Percentiles rank a stretch among this genome's conserved stretches.
These are phyloP conservation scores for Claviceps monticola DNA, from an alignment of 2,329 filamentous ascomycete genomes.

Conservation along the genomic window DNA sequence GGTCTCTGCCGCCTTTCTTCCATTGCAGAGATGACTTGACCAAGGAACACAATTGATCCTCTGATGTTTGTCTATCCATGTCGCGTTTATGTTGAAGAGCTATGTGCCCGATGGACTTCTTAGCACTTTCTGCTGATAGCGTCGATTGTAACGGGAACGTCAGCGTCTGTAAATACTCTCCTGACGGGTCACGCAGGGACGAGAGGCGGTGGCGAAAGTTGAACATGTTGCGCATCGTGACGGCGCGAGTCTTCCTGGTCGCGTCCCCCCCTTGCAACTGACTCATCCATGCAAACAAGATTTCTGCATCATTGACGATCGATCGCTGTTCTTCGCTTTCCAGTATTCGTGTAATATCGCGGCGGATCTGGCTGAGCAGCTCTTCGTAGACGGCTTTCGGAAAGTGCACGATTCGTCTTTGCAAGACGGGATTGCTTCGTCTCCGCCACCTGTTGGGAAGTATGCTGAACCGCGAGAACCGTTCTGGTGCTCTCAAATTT, in stretches of 20 bases:
- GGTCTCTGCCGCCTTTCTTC: neutral
- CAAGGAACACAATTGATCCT: neutral
- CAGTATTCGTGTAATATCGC: neutral
- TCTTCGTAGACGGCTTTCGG: conserved; percentile 4
- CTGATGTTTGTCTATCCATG: conserved; percentile 3
- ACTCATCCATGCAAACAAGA: conserved; percentile 5
- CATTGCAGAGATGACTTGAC: neutral
- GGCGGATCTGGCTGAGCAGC: conserved; percentile 2
- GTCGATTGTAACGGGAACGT: conserved; percentile 2
- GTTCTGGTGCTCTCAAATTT: neutral
- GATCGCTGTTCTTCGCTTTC: conserved; percentile 1
- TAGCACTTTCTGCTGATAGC: neutral
- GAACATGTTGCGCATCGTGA: neutral
- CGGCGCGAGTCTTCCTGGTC: neutral
- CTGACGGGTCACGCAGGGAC: conserved; percentile 3
- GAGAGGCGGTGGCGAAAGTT: conserved; percentile 4
- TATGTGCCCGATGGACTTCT: neutral
- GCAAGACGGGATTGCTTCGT: neutral
- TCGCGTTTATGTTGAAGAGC: conserved; percentile 4
- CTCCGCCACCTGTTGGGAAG: conserved; percentile 1
- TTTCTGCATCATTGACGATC: conserved; percentile 4
- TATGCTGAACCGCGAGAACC: neutral
- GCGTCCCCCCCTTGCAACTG: conserved; percentile 3
- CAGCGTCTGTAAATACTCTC: conserved; percentile 5
- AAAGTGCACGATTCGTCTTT: conserved; percentile 6